Conservation (phyloP, 192 early-diverging fungal species). For the Chytriomyces confervae region DNA sequence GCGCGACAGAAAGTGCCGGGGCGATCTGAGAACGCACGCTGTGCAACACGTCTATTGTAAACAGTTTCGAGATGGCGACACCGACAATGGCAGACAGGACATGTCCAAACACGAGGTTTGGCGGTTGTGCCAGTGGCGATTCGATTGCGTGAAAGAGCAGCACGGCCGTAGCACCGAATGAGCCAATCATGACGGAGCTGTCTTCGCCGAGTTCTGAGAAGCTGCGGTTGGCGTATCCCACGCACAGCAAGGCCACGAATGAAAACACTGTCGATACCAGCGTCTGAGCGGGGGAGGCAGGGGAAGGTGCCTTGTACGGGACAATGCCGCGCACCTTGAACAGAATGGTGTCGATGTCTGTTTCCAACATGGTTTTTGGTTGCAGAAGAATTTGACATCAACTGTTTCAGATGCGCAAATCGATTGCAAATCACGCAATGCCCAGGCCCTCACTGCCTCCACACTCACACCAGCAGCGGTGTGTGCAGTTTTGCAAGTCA, state of each 20-base stretch:
- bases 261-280: neutral
- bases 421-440: no score
- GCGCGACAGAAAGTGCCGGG: conserved; percentile 31
- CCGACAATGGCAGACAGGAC: conserved; percentile 16
- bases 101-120: conserved; percentile 46
- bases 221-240: neutral
- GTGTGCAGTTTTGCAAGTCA: no score
- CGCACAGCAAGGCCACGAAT: neutral
- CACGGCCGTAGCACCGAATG: conserved; percentile 62
- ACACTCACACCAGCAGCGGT: no score
- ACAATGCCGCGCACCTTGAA: no score
- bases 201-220: neutral
- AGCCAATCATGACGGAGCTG: conserved; percentile 11
- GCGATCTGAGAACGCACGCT: neutral
- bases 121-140: conserved; percentile 65
- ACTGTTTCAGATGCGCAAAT: no score
- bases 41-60: neutral
- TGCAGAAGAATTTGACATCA: no score
- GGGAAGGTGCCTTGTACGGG: neutral
- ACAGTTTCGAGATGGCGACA: conserved; percentile 14
- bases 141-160: conserved; percentile 66
- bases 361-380: no score
- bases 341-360: no score
- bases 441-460: no score
- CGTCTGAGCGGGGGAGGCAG: neutral